Evolutionary conservation across 257 asterid species (phyloP).

Genomic region (Nicotiana undulata): DNA sequence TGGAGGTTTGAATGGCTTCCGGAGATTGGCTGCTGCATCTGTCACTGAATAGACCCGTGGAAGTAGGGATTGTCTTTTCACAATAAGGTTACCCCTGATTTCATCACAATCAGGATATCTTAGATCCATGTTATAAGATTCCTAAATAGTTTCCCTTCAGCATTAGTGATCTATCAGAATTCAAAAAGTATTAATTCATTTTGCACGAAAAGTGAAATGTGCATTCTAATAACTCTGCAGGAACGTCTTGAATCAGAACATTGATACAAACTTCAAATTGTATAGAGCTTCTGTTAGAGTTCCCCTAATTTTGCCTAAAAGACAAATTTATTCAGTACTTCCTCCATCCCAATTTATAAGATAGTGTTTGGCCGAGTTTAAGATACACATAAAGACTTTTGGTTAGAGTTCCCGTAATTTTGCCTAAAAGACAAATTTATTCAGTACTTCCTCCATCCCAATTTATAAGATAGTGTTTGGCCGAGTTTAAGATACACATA

Average conservation of each 20-base stretch:
- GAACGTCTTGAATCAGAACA: not conserved
- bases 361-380: no score
- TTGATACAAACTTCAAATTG: not conserved
- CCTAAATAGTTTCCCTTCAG: not conserved
- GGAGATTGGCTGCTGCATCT: slow-evolving; percentile 49
- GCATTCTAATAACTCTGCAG: not conserved
- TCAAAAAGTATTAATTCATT: not conserved
- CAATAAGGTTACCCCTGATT: slow-evolving; percentile 76
- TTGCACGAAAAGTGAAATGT: not conserved
- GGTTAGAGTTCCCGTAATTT: not conserved
- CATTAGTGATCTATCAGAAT: not conserved
- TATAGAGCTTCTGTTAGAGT: not conserved
- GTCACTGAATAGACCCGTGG: slow-evolving; percentile 80
- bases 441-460: not conserved
- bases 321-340: not conserved
- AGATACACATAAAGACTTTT: no score
- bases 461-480: no score
- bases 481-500: no score
- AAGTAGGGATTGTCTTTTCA: slow-evolving; percentile 74
- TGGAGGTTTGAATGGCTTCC: slow-evolving; percentile 93
- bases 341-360: no score
- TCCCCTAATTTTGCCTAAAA: not conserved
- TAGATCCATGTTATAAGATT: not conserved
- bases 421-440: not conserved
- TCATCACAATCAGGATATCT: slow-evolving; percentile 1